phyloP scores from a whole-genome alignment of 768 basidiomycete species.

The Termitomyces eurrhizus region DNA sequence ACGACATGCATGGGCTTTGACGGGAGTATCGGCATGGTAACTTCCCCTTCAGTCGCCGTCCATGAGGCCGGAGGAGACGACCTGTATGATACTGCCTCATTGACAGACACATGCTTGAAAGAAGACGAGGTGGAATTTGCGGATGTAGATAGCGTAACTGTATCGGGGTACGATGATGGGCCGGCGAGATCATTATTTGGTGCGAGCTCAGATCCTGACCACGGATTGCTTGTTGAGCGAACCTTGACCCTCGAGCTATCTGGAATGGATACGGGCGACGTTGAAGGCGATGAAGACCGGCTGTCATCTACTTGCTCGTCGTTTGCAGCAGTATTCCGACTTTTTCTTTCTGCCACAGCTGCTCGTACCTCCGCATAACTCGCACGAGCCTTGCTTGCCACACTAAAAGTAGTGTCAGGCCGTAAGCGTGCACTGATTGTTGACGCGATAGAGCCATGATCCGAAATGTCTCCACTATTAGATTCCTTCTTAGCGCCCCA shows the following conservation, averaged over 20 bases:
- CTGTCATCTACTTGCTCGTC: conserved; percentile 20
- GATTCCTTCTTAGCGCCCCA: conserved; percentile 68
- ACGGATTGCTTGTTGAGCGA: conserved; percentile 18
- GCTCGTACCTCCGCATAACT: conserved; percentile 75
- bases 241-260: conserved; percentile 10
- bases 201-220: conserved; percentile 8
- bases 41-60: conserved; percentile 28
- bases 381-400: conserved; percentile 41
- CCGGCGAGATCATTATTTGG: not conserved
- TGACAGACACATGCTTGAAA: conserved; percentile 14
- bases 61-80: conserved; percentile 34
- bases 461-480: conserved; percentile 37
- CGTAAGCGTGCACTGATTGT: conserved; percentile 30
- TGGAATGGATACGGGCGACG: conserved; percentile 16
- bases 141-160: conserved; percentile 13
- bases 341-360: conserved; percentile 66
- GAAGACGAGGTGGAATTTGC: conserved; percentile 17
- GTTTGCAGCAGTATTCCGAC: conserved; percentile 28
- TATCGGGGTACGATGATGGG: conserved; percentile 16
- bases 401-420: conserved; percentile 25
- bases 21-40: conserved; percentile 23
- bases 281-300: conserved; percentile 18
- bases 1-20: conserved; percentile 54
- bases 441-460: conserved; percentile 35
- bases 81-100: conserved; percentile 14